A percentile compares a stretch with the other conserved stretches of the same genome.
Conservation (phyloP, 345 rosid species). For the Euphorbia pulcherrima region DNA sequence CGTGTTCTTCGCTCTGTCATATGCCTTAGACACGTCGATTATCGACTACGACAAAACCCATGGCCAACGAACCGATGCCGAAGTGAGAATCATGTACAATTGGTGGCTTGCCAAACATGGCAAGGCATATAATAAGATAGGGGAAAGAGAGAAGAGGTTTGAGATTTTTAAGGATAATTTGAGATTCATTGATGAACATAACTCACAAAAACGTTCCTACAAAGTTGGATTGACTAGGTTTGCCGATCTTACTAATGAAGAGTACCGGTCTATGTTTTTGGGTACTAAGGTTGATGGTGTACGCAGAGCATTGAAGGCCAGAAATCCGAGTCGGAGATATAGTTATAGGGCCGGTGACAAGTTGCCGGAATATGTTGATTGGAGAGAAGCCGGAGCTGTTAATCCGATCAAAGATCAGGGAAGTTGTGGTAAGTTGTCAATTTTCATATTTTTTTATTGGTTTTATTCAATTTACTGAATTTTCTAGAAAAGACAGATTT, state of each 20-base stretch:
- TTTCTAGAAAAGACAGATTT: too few species aligned
- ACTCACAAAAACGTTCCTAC: constrained; percentile 20
- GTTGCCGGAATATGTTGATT: constrained; percentile 19
- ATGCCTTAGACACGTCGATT: constrained; percentile 19
- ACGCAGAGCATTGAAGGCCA: constrained; percentile 14
- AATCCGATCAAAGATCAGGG: constrained; percentile 27
- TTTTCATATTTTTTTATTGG: neutral
- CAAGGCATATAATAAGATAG: constrained; percentile 9
- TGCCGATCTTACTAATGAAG: constrained; percentile 24
- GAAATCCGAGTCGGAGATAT: constrained; percentile 18
- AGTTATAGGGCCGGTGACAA: constrained; percentile 10
- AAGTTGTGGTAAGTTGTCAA: constrained; percentile 20
- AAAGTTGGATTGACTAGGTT: constrained; percentile 23
- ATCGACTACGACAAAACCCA: neutral
- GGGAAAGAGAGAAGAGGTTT: constrained; percentile 15
- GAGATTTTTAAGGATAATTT: constrained; percentile 23
- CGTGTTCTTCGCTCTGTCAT: constrained; percentile 9
- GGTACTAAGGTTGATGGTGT: constrained; percentile 14
- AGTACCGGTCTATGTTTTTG: constrained; percentile 21
- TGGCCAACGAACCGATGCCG: constrained; percentile 17
- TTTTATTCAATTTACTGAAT: too few species aligned
- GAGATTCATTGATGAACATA: constrained; percentile 24
- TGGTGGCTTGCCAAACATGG: constrained; percentile 22
- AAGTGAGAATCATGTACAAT: constrained; percentile 18
- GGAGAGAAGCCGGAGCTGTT: constrained; percentile 19